phyloP scores from a whole-genome alignment of 352 stramenopile species.

The Phytophthora pini region DNA sequence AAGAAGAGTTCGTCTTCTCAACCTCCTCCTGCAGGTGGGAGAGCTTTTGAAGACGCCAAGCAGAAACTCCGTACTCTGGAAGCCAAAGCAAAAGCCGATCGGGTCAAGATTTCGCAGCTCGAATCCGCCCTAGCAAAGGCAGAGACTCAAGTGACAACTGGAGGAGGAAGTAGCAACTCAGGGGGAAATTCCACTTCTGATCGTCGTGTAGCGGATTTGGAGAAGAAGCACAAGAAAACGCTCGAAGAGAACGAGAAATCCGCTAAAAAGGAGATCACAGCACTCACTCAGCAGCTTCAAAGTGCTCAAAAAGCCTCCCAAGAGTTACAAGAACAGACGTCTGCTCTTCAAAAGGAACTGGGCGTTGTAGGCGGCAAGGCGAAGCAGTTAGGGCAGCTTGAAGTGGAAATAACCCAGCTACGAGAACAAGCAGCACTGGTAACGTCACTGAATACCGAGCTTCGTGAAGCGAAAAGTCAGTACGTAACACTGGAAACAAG shows the following conservation, averaged over 20 bases:
- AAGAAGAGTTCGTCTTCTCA: constrained; percentile 26
- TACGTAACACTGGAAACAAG: constrained; percentile 68
- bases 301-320: constrained; percentile 50
- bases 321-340: constrained; percentile 55
- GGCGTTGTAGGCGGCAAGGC: constrained; percentile 52
- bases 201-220: constrained; percentile 67
- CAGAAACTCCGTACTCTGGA: constrained; percentile 82
- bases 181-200: constrained; percentile 42
- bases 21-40: constrained; percentile 18
- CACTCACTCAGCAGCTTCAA: constrained; percentile 58
- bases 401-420: constrained; percentile 62
- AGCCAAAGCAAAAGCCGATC: constrained; percentile 67
- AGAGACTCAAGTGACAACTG: constrained; percentile 40
- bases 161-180: constrained; percentile 22
- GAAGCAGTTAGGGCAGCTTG: constrained; percentile 60
- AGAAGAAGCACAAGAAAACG: constrained; percentile 83
- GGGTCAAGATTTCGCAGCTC: constrained; percentile 80
- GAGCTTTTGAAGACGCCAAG: constrained; percentile 64
- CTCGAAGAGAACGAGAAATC: constrained; percentile 73
- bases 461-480: constrained; percentile 41
- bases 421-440: constrained; percentile 63
- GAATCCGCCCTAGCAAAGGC: constrained; percentile 67
- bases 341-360: constrained; percentile 59
- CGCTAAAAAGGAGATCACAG: constrained; percentile 53
- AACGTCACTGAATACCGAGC: constrained; percentile 51